Base-by-base conservation (phyloP, 1,284 basidiomycete genomes). In the Phellopilus nigrolimitatus region DNA sequence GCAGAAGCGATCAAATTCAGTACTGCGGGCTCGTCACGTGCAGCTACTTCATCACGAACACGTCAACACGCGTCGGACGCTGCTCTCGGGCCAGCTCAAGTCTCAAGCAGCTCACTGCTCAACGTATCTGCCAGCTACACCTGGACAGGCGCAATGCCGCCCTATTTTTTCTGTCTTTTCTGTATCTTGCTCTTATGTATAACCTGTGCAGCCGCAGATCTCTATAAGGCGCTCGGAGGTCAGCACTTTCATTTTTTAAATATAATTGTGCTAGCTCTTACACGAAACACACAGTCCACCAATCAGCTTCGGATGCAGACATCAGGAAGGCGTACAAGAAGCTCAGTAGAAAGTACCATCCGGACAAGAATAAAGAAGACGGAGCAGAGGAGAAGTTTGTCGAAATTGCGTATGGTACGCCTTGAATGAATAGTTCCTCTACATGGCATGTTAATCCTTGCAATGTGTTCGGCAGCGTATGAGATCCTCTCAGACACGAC, bases 311-410 rank as follows among this genome's bases (percentile, higher is more conserved):
- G 27, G 91, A 95, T 31, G 80, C 82, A 60, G 91, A 95, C 59
- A 91, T 97, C 65, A 83, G 88, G 68, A 84, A 88, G 60, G 91
- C 92, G 1, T 97, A 97, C 72, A 88, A 94, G 70, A 85, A 83
- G 64, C 73, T 95, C 42, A 94, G 91, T 68, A 87, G 84, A 61
- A 91, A 85, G 69, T 91, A 81, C 57, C 94, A 97, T 64, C 94
- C 94, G 0, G 94, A 97, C 72, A 95, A 95, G 73, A 97, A 95
- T 68, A 87, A 86, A 59, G 88, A 90, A 10, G 76, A 83, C 54
- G 82, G 74, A 10, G 87, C 92, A 19, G 87, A 92, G 64, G 81
- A 82, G 57, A 87, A 78, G 65, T 97, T 97, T 63, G 88, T 95
- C 13, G 84, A 95, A 59, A 84, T 95, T 62, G 86, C 92, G 21